Evolutionary conservation across 306 rosid species (phyloP).

Genomic region (Medicago lupulina): DNA sequence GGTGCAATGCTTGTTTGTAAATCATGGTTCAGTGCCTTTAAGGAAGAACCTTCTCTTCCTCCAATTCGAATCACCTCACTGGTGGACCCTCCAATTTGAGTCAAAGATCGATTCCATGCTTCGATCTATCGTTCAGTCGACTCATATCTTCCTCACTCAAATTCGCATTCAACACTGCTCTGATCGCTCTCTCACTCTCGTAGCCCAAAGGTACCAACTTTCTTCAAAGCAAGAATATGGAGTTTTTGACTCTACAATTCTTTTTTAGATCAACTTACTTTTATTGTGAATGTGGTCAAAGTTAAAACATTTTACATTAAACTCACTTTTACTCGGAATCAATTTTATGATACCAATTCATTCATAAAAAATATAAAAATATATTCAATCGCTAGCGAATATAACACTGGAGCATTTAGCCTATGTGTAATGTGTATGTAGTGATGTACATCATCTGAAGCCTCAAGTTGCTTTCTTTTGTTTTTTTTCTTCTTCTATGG

Average conservation of each 20-base stretch:
- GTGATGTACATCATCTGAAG: not conserved
- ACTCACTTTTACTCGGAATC: no score
- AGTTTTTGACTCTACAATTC: no score
- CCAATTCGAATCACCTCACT: conserved; percentile 64
- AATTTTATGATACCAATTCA: no score
- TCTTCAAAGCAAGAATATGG: not conserved
- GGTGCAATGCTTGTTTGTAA: conserved; percentile 79
- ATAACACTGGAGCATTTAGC: not conserved
- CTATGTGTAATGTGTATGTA: not conserved
- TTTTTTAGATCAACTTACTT: no score
- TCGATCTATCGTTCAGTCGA: conserved; percentile 66
- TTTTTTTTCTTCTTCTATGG: not conserved
- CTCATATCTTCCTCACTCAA: conserved; percentile 52
- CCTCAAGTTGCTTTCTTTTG: conserved; percentile 3
- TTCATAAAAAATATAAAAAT: no score
- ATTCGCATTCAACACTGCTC: conserved; percentile 81
- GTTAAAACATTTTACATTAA: no score
- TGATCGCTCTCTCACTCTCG: conserved; percentile 61
- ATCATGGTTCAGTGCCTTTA: conserved; percentile 71
- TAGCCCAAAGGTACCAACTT: conserved; percentile 65
- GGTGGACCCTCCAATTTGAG: conserved; percentile 73
- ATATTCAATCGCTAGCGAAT: no score
- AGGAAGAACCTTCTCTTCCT: conserved; percentile 69
- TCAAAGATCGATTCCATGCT: conserved; percentile 77
- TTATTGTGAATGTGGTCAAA: no score